Conservation (phyloP, 2,329 filamentous ascomycete genomes). For the Ceratocystis papillata region DNA sequence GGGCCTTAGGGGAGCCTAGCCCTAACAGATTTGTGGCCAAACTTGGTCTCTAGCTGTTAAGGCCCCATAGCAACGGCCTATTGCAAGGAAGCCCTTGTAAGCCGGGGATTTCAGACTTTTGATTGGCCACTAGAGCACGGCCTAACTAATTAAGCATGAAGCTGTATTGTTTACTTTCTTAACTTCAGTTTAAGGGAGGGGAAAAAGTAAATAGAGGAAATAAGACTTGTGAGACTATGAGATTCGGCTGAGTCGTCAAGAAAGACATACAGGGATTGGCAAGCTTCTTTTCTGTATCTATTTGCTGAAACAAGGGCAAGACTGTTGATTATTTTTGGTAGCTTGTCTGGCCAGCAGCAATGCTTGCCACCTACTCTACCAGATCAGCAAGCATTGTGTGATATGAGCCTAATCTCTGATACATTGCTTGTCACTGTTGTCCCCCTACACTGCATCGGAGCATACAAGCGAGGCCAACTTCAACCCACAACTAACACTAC, state of each 20-base stretch:
- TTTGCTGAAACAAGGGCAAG: background rate
- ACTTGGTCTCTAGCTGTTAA: background rate
- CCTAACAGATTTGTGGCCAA: background rate
- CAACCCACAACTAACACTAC: conserved; percentile 1
- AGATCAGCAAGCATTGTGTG: background rate
- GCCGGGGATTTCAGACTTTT: background rate
- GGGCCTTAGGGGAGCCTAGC: background rate
- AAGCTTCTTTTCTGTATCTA: too few relatives aligned
- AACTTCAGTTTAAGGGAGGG: background rate
- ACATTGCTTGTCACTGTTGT: background rate
- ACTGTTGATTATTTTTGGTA: background rate
- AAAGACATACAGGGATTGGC: too few relatives aligned
- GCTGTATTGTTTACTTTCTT: conserved; percentile 21
- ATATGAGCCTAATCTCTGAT: background rate
- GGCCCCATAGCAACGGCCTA: conserved; percentile 1
- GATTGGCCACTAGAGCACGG: conserved; percentile 3
- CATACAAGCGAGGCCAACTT: background rate
- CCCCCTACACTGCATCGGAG: background rate
- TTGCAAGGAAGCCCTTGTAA: background rate
- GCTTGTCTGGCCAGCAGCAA: background rate
- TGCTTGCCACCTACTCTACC: background rate
- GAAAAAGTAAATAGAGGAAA: conserved; percentile 12
- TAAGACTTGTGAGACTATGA: background rate
- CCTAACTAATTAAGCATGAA: conserved; percentile 1
- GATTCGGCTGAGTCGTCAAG: conserved; percentile 3